phyloP scores from a whole-genome alignment of 805 yeast genomes.

The Ogataea sp. region DNA sequence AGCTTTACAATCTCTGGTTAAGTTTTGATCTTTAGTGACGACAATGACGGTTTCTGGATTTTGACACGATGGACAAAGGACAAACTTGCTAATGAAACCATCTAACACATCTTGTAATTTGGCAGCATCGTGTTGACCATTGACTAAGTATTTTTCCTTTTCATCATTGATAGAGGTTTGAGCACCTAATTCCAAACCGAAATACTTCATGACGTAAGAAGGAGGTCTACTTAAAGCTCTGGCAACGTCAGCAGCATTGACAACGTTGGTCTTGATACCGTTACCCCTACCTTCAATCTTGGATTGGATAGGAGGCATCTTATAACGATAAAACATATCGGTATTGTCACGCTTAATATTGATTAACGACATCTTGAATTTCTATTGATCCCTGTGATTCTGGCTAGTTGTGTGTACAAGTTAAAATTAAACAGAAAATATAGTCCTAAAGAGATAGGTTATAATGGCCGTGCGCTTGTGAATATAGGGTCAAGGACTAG shows the following conservation, averaged over 20 bases:
- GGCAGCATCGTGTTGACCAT: conserved; percentile 87
- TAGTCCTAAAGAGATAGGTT: too few relatives aligned
- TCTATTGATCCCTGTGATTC: not conserved
- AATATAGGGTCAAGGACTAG: too few relatives aligned
- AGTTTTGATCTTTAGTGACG: conserved; percentile 62
- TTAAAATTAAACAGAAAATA: too few relatives aligned
- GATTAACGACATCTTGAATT: conserved; percentile 60
- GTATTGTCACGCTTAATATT: conserved; percentile 95
- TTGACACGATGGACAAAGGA: conserved; percentile 88
- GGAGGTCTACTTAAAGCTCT: conserved; percentile 93
- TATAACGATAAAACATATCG: conserved; percentile 98
- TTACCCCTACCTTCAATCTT: conserved; percentile 98
- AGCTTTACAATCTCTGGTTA: conserved; percentile 94
- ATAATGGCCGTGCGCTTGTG: too few relatives aligned
- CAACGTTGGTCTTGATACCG: conserved; percentile 94
- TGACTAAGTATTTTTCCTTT: conserved; percentile 82
- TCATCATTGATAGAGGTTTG: conserved; percentile 78
- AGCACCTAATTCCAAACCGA: conserved; percentile 96
- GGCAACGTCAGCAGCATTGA: conserved; percentile 87
- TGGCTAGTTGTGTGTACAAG: not conserved
- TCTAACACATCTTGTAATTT: conserved; percentile 92
- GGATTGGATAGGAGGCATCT: conserved; percentile 97
- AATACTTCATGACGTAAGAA: conserved; percentile 83
- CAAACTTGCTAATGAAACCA: conserved; percentile 88
- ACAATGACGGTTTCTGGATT: conserved; percentile 96